Evolutionary conservation across 371 early-diverging fungal genomes (phyloP), one percentile per base, ranked within the genome.

Genomic region (Dentiscutata heterogama): DNA sequence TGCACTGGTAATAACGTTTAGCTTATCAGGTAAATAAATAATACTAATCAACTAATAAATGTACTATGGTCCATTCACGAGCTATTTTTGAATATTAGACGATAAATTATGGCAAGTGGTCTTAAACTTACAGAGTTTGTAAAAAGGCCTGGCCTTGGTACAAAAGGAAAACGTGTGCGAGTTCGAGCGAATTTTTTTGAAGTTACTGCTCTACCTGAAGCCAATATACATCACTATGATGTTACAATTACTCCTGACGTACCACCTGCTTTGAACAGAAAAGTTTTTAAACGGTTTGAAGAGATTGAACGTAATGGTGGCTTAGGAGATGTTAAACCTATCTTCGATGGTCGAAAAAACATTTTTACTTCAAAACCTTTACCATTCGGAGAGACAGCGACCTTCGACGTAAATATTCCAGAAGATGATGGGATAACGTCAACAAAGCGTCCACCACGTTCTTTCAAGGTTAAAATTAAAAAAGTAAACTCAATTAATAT

Each of bases 271-370:
- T 79, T 90, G 10, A 87, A 89, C 80, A 84, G 89, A 10, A 87
- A 86, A 16, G 86, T 91, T 42, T 90, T 87, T 88, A 82, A 84
- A 64, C 78, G 84, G 0, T 88, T 92, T 82, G 86, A 88, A 64
- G 22, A 11, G 18, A 3, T 20, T 5, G 39, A 78, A 14, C 13
- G 27, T 64, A 39, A 58, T 7, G 18, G 2, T 20, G 83, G 77
- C 13, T 22, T 51, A 64, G 77, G 78, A 42, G 84, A 84, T 3
- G 82, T 86, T 35, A 82, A 80, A 35, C 86, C 87, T 7, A 86
- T 89, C 39, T 91, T 84, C 84, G 91, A 91, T 76, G 94, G 94
- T 7, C 85, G 92, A 54, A 88, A 90, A 84, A 91, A 89, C 70
- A 85, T 93, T 5, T 94, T 87, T 81, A 83, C 94, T 10, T 83